A percentile compares a stretch with the other conserved stretches of the same genome.
Evolutionary conservation across 805 yeast genomes (phyloP).

Genomic region (Ogataea paradorogensis): DNA sequence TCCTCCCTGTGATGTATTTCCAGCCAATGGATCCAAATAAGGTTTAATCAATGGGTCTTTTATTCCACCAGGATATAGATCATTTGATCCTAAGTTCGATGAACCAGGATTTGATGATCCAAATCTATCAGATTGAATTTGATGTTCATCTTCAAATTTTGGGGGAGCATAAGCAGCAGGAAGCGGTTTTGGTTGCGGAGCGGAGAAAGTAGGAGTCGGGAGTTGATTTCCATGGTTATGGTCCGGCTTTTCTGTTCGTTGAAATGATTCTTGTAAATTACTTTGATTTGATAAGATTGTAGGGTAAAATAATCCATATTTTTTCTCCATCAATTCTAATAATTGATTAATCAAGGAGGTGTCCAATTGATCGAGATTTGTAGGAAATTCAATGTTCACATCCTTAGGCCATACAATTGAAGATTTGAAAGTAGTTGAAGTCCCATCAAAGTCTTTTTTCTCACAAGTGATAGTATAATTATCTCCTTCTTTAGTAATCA

Average conservation of each 20-base stretch:
- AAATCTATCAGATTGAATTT: slow-evolving; percentile 24
- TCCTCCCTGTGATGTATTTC: slow-evolving; percentile 30
- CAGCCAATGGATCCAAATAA: slow-evolving; percentile 39
- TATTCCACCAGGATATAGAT: slow-evolving; percentile 44
- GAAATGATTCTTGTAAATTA: background rate
- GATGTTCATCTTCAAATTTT: slow-evolving; percentile 52
- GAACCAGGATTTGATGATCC: slow-evolving; percentile 2
- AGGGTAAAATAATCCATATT: slow-evolving; percentile 4
- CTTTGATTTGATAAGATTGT: background rate
- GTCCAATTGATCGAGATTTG: background rate
- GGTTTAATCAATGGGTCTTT: slow-evolving; percentile 43
- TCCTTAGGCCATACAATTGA: slow-evolving; percentile 1
- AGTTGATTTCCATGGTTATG: background rate
- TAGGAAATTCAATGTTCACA: slow-evolving; percentile 1
- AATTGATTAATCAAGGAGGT: background rate
- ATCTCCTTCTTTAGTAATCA: background rate
- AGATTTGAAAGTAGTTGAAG: background rate
- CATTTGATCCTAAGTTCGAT: slow-evolving; percentile 45
- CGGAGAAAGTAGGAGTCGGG: slow-evolving; percentile 2
- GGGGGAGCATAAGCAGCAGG: slow-evolving; percentile 41
- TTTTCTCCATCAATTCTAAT: background rate
- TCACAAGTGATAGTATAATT: background rate
- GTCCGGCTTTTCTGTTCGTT: background rate
- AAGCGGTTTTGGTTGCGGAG: slow-evolving; percentile 19
- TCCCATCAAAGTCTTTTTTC: slow-evolving; percentile 1